Evolutionary conservation across 176 grass and related monocot genomes (phyloP).

Genomic region (Oryza meyeriana): DNA sequence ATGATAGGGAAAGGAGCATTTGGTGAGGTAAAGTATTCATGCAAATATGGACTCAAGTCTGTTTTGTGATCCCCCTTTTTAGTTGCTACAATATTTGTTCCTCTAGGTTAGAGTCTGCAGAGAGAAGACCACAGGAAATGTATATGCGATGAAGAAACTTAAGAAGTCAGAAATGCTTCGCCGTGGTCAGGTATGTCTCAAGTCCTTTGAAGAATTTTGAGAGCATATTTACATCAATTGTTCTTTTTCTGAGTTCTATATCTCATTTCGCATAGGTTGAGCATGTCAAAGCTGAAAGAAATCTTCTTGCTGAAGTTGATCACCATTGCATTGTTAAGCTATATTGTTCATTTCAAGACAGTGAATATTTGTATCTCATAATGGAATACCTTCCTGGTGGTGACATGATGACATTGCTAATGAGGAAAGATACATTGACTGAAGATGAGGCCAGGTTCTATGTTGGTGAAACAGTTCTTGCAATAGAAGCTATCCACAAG

Average conservation of each 20-base stretch:
- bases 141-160: constrained; percentile 99
- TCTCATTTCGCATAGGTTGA: constrained; percentile 60
- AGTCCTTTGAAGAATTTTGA: constrained; percentile 16
- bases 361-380: constrained; percentile 86
- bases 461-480: constrained; percentile 79
- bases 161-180: constrained; percentile 99
- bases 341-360: constrained; percentile 96
- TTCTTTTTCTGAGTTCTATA: neutral
- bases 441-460: constrained; percentile 94
- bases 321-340: constrained; percentile 95
- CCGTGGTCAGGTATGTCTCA: constrained; percentile 67
- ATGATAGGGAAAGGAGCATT: constrained; percentile 99
- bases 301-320: constrained; percentile 97
- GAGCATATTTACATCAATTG: neutral
- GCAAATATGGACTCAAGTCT: neutral
- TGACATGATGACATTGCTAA: constrained; percentile 97
- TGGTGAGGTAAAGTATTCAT: constrained; percentile 74
- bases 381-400: constrained; percentile 99
- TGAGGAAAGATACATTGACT: constrained; percentile 90
- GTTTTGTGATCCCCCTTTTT: neutral
- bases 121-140: constrained; percentile 81
- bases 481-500: constrained; percentile 91
- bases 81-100: constrained; percentile 15
- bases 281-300: constrained; percentile 99
- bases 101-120: constrained; percentile 92